Conservation (phyloP, 108 stramenopile genomes). For the Cyclotella baltica region DNA sequence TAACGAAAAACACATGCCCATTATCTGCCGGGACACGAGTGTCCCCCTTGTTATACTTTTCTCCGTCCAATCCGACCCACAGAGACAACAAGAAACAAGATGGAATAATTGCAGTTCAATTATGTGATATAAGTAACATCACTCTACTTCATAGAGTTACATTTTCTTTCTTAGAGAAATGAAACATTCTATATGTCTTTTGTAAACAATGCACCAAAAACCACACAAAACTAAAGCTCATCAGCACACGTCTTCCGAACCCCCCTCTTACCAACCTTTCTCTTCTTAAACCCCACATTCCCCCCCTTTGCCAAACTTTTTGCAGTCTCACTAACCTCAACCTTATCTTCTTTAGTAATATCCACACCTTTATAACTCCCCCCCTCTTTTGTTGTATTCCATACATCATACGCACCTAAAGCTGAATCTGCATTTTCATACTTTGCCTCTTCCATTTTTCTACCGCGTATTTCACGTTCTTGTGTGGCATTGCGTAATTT, state of each 20-base stretch:
- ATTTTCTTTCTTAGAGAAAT: too few species aligned
- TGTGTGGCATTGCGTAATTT: slow-evolving; percentile 58
- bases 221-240: slow-evolving; percentile 50
- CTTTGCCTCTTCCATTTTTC: slow-evolving; percentile 86
- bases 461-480: slow-evolving; percentile 48
- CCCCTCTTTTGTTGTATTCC: slow-evolving; percentile 37
- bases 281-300: slow-evolving; percentile 58
- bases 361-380: slow-evolving; percentile 80
- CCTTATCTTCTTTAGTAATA: slow-evolving; percentile 62
- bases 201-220: neutral
- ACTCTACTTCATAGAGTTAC: too few species aligned
- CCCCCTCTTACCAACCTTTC: slow-evolving; percentile 46
- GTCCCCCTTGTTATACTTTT: too few species aligned
- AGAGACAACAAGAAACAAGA: too few species aligned
- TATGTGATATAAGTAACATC: too few species aligned
- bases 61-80: too few species aligned
- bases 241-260: slow-evolving; percentile 65
- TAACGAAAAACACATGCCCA: too few species aligned
- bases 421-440: slow-evolving; percentile 85
- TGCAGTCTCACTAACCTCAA: slow-evolving; percentile 58
- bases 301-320: slow-evolving; percentile 61
- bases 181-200: neutral
- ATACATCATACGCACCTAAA: slow-evolving; percentile 85
- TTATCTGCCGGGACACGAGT: too few species aligned
- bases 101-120: too few species aligned